phyloP scores from a whole-genome alignment of 176 grass and related monocot species.

The Ensete ventricosum region DNA sequence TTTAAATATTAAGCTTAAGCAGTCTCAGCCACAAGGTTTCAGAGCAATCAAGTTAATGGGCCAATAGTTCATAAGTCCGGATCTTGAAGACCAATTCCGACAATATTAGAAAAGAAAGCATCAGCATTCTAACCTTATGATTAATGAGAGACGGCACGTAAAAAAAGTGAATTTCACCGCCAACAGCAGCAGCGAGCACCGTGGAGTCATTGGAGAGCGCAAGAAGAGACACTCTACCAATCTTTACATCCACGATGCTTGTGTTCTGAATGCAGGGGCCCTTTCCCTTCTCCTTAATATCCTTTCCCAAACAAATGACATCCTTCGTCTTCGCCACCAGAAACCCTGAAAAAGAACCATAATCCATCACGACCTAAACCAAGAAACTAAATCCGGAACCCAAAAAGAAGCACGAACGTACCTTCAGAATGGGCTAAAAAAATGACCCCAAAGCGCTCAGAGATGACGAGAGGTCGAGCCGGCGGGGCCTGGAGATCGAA shows the following conservation, averaged over 20 bases:
- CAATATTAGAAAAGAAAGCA: neutral
- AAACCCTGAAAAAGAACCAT: conserved; percentile 44
- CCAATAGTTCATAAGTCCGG: too few species aligned
- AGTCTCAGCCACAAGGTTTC: neutral
- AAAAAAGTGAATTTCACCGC: conserved; percentile 65
- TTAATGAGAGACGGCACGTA: conserved; percentile 54
- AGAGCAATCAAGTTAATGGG: neutral
- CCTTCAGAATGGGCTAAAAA: conserved; percentile 68
- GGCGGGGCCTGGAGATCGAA: conserved; percentile 71
- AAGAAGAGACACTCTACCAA: conserved; percentile 57
- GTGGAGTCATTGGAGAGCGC: conserved; percentile 61
- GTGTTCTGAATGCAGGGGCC: conserved; percentile 48
- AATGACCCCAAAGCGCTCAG: conserved; percentile 51
- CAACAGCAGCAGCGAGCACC: conserved; percentile 38
- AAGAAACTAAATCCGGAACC: neutral
- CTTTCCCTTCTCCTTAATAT: conserved; percentile 65
- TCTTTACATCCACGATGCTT: conserved; percentile 49
- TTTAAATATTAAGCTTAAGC: neutral
- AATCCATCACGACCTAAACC: neutral
- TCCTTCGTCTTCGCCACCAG: conserved; percentile 64
- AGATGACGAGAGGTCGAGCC: conserved; percentile 49
- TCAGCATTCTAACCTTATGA: conserved; percentile 33
- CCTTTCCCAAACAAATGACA: conserved; percentile 54
- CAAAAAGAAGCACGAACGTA: neutral
- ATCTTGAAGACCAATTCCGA: too few species aligned